Evolutionary conservation across 1,139 yeast genomes (phyloP), one percentile per base, ranked within the genome.

Genomic region (Pichia sorboxylosa): DNA sequence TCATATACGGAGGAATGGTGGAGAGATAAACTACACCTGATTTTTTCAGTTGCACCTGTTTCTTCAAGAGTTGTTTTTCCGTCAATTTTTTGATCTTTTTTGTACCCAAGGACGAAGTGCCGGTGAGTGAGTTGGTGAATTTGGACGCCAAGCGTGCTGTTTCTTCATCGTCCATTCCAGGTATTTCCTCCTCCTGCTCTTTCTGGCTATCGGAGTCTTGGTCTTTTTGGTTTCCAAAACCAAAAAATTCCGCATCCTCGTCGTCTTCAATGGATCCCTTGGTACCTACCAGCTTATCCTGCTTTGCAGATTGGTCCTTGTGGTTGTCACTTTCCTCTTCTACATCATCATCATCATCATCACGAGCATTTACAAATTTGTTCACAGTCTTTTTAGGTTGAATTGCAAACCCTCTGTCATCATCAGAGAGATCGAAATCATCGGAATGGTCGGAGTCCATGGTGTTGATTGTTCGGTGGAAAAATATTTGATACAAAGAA

Each of bases 1-100:
- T 85, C 98, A 90, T 92, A 51, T 81, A 90, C 21, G 98, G 98
- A 0, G 99, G 99, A 8, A 92, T 71, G 36, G 79, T 67, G 1
- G 97, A 85, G 4, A 90, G 58, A 48, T 90, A 92, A 17, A 94
- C 78, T 2, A 92, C 96, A 3, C 98, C 99, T 0, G 95, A 75
- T 47, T 71, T 79, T 44, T 72, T 71, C 24, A 73, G 65, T 43
- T 68, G 69, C 44, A 66, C 68, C 41, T 71, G 66, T 38, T 72
- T 73, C 49, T 75, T 68, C 11, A 55, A 69, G n/a, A 73, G 52
- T 42, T 72, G 71, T 34, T 65, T 64, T 2, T 72, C 64, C 1
- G 74, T 62, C 13, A 79, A 50, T 39, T 61, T 63, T 41, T 73
- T 64, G 24, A 73, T 58, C 43, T 64, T 65, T 15, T 55, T 48